phyloP scores from a whole-genome alignment of 495 filamentous ascomycete genomes.

The Baudoinia panamericana region DNA sequence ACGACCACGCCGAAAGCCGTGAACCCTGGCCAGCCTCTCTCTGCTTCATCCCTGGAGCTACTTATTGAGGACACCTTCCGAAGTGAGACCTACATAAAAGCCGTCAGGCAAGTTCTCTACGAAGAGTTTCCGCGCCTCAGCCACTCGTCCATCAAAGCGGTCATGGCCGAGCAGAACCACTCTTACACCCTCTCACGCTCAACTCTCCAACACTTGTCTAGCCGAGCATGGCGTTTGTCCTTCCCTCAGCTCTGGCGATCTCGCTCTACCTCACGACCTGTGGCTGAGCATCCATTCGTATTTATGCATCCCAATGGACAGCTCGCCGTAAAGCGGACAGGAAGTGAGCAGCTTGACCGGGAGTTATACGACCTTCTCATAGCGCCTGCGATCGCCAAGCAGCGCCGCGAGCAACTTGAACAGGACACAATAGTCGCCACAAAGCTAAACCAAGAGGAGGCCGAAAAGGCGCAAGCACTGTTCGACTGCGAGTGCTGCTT shows the following conservation, averaged over 20 bases:
- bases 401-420: conserved; percentile 43
- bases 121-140: conserved; percentile 78
- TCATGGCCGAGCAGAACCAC: conserved; percentile 83
- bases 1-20: neutral
- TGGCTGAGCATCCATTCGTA: conserved; percentile 52
- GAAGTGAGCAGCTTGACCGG: conserved; percentile 61
- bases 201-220: conserved; percentile 58
- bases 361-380: conserved; percentile 63
- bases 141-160: conserved; percentile 67
- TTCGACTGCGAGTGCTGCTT: conserved; percentile 92
- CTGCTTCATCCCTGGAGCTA: conserved; percentile 1
- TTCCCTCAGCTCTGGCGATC: conserved; percentile 61
- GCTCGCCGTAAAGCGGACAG: conserved; percentile 56
- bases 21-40: no score
- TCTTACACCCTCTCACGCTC: conserved; percentile 68
- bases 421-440: conserved; percentile 52
- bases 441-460: conserved; percentile 60
- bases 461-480: conserved; percentile 51
- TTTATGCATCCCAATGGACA: conserved; percentile 30
- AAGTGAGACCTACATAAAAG: conserved; percentile 54
- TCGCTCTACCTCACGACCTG: conserved; percentile 47
- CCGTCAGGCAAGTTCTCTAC: conserved; percentile 46
- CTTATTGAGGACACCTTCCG: conserved; percentile 58
- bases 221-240: conserved; percentile 75
- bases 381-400: conserved; percentile 43